A percentile compares a stretch with the other conserved stretches of the same genome.
These are phyloP conservation scores for Fusarium falciforme DNA, from an alignment of 2,329 filamentous ascomycete species.

Conservation along the genomic window DNA sequence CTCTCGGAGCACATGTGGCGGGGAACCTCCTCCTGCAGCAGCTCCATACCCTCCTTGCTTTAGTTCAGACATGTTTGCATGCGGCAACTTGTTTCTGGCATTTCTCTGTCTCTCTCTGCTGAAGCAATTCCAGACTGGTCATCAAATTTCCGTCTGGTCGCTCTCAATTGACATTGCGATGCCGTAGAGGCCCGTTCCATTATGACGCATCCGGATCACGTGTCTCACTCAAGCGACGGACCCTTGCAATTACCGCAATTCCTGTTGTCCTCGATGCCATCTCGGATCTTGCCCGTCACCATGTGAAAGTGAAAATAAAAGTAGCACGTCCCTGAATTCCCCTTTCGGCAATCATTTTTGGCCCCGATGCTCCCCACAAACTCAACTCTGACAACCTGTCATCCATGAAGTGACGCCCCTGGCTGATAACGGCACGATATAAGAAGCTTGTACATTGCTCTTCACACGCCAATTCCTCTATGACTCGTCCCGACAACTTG, in stretches of 20 bases:
- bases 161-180: not conserved
- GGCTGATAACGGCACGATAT: not conserved
- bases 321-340: not conserved
- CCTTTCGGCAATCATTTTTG: slow-evolving; percentile 10
- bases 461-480: not conserved
- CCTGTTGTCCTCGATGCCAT: not conserved
- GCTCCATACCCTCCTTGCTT: slow-evolving; percentile 5
- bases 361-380: slow-evolving; percentile 6
- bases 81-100: slow-evolving; percentile 1
- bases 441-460: not conserved
- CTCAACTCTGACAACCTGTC: slow-evolving; percentile 2
- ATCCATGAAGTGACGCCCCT: not conserved
- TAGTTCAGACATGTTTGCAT: slow-evolving; percentile 11
- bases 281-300: slow-evolving; percentile 18
- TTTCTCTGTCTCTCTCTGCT: not conserved
- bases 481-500: not conserved
- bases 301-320: slow-evolving; percentile 2
- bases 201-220: not conserved
- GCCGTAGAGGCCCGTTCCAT: not conserved
- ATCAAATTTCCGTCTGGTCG: not conserved
- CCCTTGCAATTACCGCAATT: not conserved
- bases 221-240: not conserved
- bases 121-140: not conserved
- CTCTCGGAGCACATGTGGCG: slow-evolving; percentile 1
- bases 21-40: slow-evolving; percentile 23